Base-by-base conservation (phyloP, 2,329 filamentous ascomycete species). In the Aaosphaeria arxii region DNA sequence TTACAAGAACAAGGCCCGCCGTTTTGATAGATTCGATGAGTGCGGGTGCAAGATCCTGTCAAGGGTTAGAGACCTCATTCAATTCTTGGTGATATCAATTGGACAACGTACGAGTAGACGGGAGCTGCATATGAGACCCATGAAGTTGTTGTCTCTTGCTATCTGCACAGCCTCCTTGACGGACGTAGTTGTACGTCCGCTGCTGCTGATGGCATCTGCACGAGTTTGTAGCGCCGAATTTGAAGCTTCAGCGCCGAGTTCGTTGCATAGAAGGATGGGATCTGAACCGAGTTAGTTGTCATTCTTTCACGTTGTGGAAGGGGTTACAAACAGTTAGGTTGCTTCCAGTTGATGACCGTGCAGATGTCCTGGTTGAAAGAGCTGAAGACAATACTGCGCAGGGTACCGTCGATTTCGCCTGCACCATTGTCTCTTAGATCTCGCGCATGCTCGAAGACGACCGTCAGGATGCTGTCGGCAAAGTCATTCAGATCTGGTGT, bases 291-390 rank as follows among this genome's bases (percentile, higher is more conserved):
- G 13, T 30, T 44, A 40, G 33, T 41, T 44, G 24, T n/a, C 17
- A 30, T 33, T 33, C 36, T 13, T 32, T 35, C 13, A 24, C 17
- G 17, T 24, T 24, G 17, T 24, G 17, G 17, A 24, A 24, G 17
- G 17, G 17, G 17, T 28, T 24, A 73, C 81, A 73, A 67, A 86
- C 84, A 99, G 66, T 97, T 99, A 2, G 94, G 94, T 70, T 99
- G 94, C 71, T 99, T 99, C 94, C 94, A 99, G 72, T 99, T 99
- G 60, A 99, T 74, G 5, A 92, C 91, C 11, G 89, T 95, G 72
- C 94, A 99, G 17, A 97, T 82, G 54, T 86, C 87, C 9, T 89
- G 79, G 66, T 95, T 96, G 71, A 92, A 96, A 24, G 90, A 95
- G 61, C 89, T 95, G 69, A 99, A 96, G 7, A 96, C 89, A 45